A percentile compares a stretch with the other conserved stretches of the same genome.
Conservation (phyloP, 1,284 basidiomycete genomes). For the Leccinum ponderosum region DNA sequence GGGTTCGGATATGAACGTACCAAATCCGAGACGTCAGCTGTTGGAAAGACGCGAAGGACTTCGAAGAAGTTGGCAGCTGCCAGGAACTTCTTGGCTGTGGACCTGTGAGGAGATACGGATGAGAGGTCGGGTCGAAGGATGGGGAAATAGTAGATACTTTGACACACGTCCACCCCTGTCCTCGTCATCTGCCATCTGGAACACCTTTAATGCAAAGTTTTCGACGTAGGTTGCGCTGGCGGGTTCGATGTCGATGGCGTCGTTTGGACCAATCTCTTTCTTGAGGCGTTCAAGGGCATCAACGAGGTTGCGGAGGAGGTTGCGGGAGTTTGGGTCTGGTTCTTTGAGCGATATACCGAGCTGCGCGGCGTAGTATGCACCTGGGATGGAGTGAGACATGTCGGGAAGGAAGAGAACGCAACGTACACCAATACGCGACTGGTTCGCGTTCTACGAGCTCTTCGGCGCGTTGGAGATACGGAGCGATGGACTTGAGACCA, state of each 20-base stretch:
- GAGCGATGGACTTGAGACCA: constrained; percentile 64
- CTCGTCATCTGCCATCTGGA: constrained; percentile 87
- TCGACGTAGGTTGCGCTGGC: constrained; percentile 89
- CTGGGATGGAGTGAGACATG: constrained; percentile 38
- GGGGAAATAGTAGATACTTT: constrained; percentile 46
- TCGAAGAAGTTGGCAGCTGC: constrained; percentile 89
- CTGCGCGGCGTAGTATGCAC: constrained; percentile 89
- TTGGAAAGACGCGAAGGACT: constrained; percentile 75
- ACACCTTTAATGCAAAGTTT: constrained; percentile 91
- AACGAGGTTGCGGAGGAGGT: constrained; percentile 75
- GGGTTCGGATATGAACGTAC: constrained; percentile 30
- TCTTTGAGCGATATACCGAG: constrained; percentile 75
- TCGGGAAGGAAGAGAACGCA: neutral
- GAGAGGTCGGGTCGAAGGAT: constrained; percentile 2
- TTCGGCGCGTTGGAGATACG: constrained; percentile 87
- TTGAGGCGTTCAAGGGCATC: constrained; percentile 84
- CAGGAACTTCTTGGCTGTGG: constrained; percentile 86
- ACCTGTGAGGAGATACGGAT: constrained; percentile 40
- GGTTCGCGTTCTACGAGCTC: constrained; percentile 84
- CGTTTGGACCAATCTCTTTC: constrained; percentile 68
- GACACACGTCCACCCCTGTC: constrained; percentile 79
- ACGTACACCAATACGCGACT: constrained; percentile 92
- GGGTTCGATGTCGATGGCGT: constrained; percentile 82
- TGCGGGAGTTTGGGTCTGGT: constrained; percentile 60
- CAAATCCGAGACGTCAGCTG: constrained; percentile 50